A percentile compares a stretch with the other conserved stretches of the same genome.
Evolutionary conservation across 2,329 filamentous ascomycete species (phyloP).

Genomic region (Parascedosporium putredinis): DNA sequence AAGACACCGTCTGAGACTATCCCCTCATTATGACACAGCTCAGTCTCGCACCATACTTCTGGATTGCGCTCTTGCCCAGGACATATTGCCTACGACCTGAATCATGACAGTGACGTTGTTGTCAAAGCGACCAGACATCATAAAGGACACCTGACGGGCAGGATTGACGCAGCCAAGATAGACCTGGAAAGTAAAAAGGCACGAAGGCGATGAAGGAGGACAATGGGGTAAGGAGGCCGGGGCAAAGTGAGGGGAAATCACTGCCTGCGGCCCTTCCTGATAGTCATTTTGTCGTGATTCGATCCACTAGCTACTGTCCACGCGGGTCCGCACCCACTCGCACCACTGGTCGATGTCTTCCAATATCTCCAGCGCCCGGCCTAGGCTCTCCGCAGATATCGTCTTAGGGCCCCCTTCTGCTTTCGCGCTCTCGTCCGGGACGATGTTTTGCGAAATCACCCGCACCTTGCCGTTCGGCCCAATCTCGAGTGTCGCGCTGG

Average conservation of each 20-base stretch:
- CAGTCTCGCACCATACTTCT: no score
- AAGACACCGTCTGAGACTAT: not conserved
- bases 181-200: no score
- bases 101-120: not conserved
- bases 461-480: slow-evolving; percentile 48
- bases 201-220: no score
- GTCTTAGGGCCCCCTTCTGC: slow-evolving; percentile 24
- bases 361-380: slow-evolving; percentile 33
- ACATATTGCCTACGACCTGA: not conserved
- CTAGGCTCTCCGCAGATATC: slow-evolving; percentile 31
- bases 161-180: no score
- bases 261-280: not conserved
- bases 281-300: not conserved
- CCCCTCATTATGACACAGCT: not conserved
- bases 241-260: not conserved
- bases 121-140: not conserved
- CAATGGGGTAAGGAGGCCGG: not conserved
- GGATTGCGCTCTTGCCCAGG: no score
- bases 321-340: slow-evolving; percentile 34
- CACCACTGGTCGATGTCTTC: slow-evolving; percentile 44
- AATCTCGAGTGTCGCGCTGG: slow-evolving; percentile 47
- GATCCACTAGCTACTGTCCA: not conserved
- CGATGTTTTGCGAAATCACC: slow-evolving; percentile 46
- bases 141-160: not conserved
- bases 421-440: slow-evolving; percentile 15